phyloP scores from a whole-genome alignment of 1,284 basidiomycete species.

The Boletellus sp. region DNA sequence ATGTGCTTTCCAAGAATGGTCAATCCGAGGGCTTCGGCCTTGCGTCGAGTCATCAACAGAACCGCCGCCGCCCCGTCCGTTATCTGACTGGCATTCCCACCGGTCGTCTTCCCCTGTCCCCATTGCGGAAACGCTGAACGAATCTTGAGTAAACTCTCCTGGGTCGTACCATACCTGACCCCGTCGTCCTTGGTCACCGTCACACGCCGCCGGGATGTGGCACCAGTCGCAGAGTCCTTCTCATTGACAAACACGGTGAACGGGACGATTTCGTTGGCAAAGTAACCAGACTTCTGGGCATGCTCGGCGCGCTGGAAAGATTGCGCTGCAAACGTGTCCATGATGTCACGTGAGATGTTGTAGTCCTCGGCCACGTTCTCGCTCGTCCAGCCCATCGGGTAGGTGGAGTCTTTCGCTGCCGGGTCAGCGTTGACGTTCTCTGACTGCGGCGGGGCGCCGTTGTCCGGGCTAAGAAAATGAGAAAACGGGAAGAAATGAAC shows the following conservation, averaged over 20 bases:
- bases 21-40: constrained; percentile 78
- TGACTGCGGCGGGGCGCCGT: constrained; percentile 57
- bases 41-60: constrained; percentile 80
- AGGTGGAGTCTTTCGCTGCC: constrained; percentile 54
- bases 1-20: constrained; percentile 77
- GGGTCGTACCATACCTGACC: constrained; percentile 75
- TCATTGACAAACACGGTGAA: constrained; percentile 64
- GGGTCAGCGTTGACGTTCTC: constrained; percentile 52
- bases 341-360: constrained; percentile 75
- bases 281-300: constrained; percentile 65
- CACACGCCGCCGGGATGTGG: constrained; percentile 45
- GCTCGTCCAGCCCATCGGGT: constrained; percentile 87
- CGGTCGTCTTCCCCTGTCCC: constrained; percentile 75
- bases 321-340: constrained; percentile 80
- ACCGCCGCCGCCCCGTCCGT: constrained; percentile 89
- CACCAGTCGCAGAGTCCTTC: constrained; percentile 42
- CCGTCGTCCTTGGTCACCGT: constrained; percentile 77
- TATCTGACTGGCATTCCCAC: constrained; percentile 86
- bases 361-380: constrained; percentile 76
- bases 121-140: constrained; percentile 86
- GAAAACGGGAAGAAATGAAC: neutral
- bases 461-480: constrained; percentile 51
- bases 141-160: constrained; percentile 66
- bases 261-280: constrained; percentile 79
- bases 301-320: constrained; percentile 77